Evolutionary conservation across 169 alveolate species (phyloP), one percentile per base, ranked within the genome.

Genomic region (Hepatocystis sp.): DNA sequence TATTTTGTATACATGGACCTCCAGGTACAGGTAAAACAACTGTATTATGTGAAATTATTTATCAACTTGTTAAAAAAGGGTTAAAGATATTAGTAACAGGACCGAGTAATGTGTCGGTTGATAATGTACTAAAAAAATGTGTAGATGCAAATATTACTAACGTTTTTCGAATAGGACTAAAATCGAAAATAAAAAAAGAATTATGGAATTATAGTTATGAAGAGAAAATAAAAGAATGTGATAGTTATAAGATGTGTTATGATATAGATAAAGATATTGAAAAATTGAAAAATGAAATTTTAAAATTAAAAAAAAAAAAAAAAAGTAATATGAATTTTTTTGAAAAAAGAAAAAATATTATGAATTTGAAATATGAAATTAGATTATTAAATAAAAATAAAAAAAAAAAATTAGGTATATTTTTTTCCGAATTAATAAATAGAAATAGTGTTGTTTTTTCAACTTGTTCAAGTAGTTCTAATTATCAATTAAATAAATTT

Each of bases 11-110:
- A 5, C 86, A 67, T 27, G 91, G 91, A 0, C 91, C 91, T 0
- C 91, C 91, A 10, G 91, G 91, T 0, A 84, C 91, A n/a, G 91
- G 91, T 0, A 84, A 84, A 21, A 84, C 91, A 23, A 84, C 84
- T 0, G 81, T 61, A 1, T 47, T 84, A 51, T 65, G 81, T 40
- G 91, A 66, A 52, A 2, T 84, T 10, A 65, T 84, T 7, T 66
- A 44, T 53, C 90, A 84, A 25, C 19, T 84, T 2, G 10, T 84
- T 2, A 63, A 55, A 34, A 66, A 40, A 17, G 28, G 44, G 2
- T 32, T 27, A 10, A 84, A 65, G 36, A 46, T 84, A 0, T 65
- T 84, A 23, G 84, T 84, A 13, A 66, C 84, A 1, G 84, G 90
- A 0, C 90, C 90, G 5, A 84, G 90, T 13, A 84, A 84, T 30